Percentiles rank a stretch among this genome's conserved stretches.
These are phyloP conservation scores for Strigomonas culicis DNA, from an alignment of 208 protist species.

Conservation along the genomic window DNA sequence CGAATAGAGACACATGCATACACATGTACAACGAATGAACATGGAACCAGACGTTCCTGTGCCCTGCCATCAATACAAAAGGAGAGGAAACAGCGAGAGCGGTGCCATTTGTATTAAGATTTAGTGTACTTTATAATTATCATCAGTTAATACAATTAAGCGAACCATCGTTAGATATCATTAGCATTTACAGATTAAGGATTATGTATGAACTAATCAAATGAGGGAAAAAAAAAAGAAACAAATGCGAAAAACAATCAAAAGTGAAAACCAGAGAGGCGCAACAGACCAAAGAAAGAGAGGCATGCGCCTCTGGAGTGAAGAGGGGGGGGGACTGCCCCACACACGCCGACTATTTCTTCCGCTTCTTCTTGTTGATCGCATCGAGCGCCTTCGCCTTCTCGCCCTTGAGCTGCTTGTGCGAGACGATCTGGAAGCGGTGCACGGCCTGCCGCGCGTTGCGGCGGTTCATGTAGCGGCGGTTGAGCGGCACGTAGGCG, in stretches of 20 bases:
- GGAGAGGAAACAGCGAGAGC: conserved; percentile 7
- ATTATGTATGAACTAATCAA: conserved; percentile 10
- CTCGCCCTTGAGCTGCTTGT: conserved; percentile 65
- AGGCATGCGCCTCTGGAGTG: no score
- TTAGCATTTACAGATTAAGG: no score
- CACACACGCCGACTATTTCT: conserved; percentile 6
- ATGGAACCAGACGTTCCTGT: neutral
- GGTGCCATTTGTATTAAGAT: no score
- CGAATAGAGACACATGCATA: neutral
- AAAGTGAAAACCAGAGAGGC: neutral
- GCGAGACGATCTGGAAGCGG: conserved; percentile 62
- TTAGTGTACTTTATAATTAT: no score
- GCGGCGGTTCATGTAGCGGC: conserved; percentile 88
- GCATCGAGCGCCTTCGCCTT: conserved; percentile 69
- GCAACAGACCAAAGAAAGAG: no score
- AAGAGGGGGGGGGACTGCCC: no score
- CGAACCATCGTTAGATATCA: no score
- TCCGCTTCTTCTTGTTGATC: conserved; percentile 21
- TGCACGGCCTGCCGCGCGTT: conserved; percentile 74
- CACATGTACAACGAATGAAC: neutral
- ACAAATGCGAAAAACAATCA: neutral
- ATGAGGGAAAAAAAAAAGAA: conserved; percentile 15
- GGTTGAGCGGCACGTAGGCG: conserved; percentile 90
- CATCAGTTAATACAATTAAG: no score
- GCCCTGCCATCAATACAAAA: neutral